Evolutionary conservation across 108 stramenopile species (phyloP).

Genomic region (Nitzschia putrida): DNA sequence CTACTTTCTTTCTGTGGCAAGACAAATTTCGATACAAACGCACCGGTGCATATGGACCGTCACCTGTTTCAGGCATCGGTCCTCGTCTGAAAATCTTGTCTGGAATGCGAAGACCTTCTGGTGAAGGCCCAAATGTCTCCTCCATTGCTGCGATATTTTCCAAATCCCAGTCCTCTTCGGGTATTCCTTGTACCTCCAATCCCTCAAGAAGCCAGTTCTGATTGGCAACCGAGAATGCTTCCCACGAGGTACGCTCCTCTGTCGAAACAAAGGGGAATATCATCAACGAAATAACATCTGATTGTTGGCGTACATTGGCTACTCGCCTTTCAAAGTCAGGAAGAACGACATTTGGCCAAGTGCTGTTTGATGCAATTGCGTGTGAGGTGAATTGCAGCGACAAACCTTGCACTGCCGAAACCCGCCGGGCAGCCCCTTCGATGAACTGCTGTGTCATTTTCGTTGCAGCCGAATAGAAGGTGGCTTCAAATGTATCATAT

Average conservation of each 20-base stretch:
- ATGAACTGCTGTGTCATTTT: not conserved
- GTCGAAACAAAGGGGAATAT: not conserved
- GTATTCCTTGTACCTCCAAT: not conserved
- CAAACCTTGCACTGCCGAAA: not conserved
- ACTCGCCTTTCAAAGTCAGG: not conserved
- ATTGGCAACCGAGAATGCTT: conserved; percentile 1
- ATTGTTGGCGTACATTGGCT: not conserved
- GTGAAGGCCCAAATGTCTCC: not conserved
- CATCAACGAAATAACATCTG: not conserved
- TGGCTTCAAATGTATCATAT: not conserved
- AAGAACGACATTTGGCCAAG: not conserved
- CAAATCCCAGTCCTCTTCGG: not conserved
- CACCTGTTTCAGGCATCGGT: not conserved
- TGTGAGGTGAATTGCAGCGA: not conserved
- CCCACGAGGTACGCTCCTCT: conserved; percentile 3
- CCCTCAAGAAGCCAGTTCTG: not conserved
- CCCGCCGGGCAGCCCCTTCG: not conserved
- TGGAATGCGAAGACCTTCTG: not conserved
- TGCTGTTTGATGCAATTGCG: not conserved
- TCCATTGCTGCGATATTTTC: not conserved
- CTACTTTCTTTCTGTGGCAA: too few relatives aligned
- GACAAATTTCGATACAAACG: too few relatives aligned
- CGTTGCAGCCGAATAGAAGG: not conserved
- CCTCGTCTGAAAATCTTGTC: not conserved
- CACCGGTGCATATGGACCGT: not conserved